Evolutionary conservation across 2,329 filamentous ascomycete species (phyloP), one percentile per base, ranked within the genome.

Genomic region (Verticillium tricorpus): DNA sequence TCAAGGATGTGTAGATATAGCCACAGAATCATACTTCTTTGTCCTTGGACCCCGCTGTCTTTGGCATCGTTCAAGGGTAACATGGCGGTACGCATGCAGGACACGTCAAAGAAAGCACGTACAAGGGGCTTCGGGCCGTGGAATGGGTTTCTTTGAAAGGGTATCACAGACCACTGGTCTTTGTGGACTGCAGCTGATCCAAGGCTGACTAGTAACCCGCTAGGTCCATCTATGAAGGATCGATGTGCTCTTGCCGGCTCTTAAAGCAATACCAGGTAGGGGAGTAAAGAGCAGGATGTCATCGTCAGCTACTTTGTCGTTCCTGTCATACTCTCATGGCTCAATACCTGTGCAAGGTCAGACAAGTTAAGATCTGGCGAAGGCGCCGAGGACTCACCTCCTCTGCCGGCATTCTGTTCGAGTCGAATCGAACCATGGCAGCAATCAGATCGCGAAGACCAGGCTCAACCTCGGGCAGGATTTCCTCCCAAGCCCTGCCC

Each of bases 401-500:
- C 17, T 80, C 77, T 56, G 93, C 92, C 15, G 84, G 89, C 65
- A 89, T 76, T 66, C 95, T 84, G 45, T 80, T 74, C 14, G 82
- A 89, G 72, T 96, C 88, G 75, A 90, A 99, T 56, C 81, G 80
- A 14, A 99, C 83, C 65, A 97, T 74, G 5, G 77, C 79, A 45
- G 79, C 80, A 11, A 96, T 85, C 37, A 97, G 76, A 64, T 90
- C 84, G 62, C 85, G 81, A 32, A 87, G 89, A 15, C 78, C 77
- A 0, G 79, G 74, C 32, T 86, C 82, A 0, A 86, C 82, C 5
- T 79, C 81, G 0, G 86, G 85, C 52, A 98, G 76, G 19, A 97
- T 79, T 1, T 85, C 82, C 1, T 85, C 80, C 93, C 93, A 97
- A 0, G 78, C 65, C 65, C 83, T 83, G 0, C 80, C 75, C 4